Percentiles rank a stretch among this genome's conserved stretches.
Conservation (phyloP, 768 basidiomycete species). For the Lanmaoa pseudosensibilis region DNA sequence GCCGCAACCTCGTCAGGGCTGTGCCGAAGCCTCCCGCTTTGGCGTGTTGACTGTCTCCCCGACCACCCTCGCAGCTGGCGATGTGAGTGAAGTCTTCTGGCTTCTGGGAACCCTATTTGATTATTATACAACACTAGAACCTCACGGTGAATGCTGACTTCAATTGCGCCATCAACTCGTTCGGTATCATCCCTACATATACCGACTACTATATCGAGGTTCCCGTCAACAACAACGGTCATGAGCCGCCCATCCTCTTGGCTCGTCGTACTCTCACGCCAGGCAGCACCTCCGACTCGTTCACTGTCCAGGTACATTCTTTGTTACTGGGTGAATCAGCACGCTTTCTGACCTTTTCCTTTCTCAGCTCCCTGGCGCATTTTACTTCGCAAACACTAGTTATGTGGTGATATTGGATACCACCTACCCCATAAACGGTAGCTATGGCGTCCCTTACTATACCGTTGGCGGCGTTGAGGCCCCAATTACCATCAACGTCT, state of each 20-base stretch:
- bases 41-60: constrained; percentile 22
- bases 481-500: constrained; percentile 18
- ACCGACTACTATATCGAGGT: constrained; percentile 37
- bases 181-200: constrained; percentile 21
- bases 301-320: constrained; percentile 20
- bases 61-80: constrained; percentile 22
- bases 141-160: constrained; percentile 27
- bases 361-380: constrained; percentile 25
- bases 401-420: constrained; percentile 28
- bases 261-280: constrained; percentile 18
- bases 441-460: constrained; percentile 21
- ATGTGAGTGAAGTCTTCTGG: constrained; percentile 13
- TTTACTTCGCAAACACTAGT: constrained; percentile 19
- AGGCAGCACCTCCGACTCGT: constrained; percentile 9
- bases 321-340: background rate
- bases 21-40: constrained; percentile 23
- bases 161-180: constrained; percentile 24
- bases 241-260: constrained; percentile 32
- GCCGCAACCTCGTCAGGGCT: constrained; percentile 22
- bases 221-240: constrained; percentile 31
- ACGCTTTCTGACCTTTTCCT: background rate
- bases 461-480: constrained; percentile 22
- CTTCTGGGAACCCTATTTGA: constrained; percentile 1
- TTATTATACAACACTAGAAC: constrained; percentile 5
- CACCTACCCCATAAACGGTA: constrained; percentile 23